Evolutionary conservation across 2,329 filamentous ascomycete genomes (phyloP).

Genomic region (Penicillium olsonii): DNA sequence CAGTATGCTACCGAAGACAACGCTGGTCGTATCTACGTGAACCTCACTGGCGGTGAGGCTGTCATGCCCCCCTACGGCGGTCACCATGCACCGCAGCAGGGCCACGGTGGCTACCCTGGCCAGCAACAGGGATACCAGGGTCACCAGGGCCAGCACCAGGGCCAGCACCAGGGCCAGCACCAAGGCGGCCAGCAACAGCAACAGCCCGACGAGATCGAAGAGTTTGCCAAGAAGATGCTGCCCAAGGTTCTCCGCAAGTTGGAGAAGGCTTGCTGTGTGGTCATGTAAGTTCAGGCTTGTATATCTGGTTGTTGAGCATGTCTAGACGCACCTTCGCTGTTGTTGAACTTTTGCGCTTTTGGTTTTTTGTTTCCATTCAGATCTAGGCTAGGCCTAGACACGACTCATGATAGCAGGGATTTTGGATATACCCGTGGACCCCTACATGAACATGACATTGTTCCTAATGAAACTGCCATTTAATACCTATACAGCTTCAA

Average conservation of each 20-base stretch:
- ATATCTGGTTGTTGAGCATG: constrained; percentile 9
- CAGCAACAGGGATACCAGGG: constrained; percentile 44
- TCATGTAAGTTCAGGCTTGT: constrained; percentile 61
- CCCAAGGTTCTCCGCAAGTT: constrained; percentile 64
- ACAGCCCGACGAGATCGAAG: constrained; percentile 59
- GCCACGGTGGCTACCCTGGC: constrained; percentile 29
- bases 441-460: constrained; percentile 1
- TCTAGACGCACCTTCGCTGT: constrained; percentile 1
- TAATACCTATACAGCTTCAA: not conserved
- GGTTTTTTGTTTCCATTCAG: constrained; percentile 1
- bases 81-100: constrained; percentile 49
- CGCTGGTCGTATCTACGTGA: constrained; percentile 83
- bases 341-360: not conserved
- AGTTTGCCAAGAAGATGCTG: constrained; percentile 62
- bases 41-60: constrained; percentile 73
- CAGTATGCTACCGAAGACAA: constrained; percentile 86
- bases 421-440: constrained; percentile 9
- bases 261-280: constrained; percentile 69
- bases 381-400: constrained; percentile 1
- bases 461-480: constrained; percentile 4
- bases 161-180: constrained; percentile 43
- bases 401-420: constrained; percentile 10
- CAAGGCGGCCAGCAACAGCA: constrained; percentile 51
- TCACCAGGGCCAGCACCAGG: constrained; percentile 35
- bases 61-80: constrained; percentile 44